phyloP scores from a whole-genome alignment of 163 green algal species.

The Scenedesmus sp. region DNA sequence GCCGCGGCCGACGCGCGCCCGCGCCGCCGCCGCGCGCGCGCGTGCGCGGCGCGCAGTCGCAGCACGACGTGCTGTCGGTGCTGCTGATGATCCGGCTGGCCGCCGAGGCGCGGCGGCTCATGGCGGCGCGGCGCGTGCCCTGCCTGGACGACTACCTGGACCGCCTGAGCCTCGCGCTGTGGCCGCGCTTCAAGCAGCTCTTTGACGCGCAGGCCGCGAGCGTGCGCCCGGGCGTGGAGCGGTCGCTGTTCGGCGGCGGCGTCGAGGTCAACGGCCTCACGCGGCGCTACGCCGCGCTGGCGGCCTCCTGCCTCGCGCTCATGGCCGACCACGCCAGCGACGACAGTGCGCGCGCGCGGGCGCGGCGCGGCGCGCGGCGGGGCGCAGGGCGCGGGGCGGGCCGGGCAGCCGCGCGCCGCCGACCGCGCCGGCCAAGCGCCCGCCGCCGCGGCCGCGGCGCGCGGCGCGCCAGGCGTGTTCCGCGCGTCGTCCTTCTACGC shows the following conservation, averaged over 20 bases:
- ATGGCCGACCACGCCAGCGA: constrained; percentile 73
- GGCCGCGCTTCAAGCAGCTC: constrained; percentile 77
- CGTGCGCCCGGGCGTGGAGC: constrained; percentile 67
- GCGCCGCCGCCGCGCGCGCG: too few species aligned
- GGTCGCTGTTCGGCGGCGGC: constrained; percentile 55
- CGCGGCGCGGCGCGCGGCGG: too few species aligned
- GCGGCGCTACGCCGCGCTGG: constrained; percentile 87
- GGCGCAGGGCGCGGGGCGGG: too few species aligned
- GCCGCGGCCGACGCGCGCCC: too few species aligned
- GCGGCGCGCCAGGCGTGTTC: constrained; percentile 59
- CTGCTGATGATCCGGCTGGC: constrained; percentile 96
- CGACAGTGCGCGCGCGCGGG: constrained; percentile 30
- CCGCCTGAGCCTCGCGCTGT: constrained; percentile 91
- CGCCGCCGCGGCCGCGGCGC: too few species aligned
- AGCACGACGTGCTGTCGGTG: constrained; percentile 85
- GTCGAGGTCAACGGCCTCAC: constrained; percentile 52
- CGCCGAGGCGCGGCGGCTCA: constrained; percentile 82
- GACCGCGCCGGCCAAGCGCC: too few species aligned
- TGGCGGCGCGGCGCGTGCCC: constrained; percentile 80
- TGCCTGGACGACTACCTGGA: constrained; percentile 95
- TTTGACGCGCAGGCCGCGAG: constrained; percentile 85
- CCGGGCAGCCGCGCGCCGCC: too few species aligned
- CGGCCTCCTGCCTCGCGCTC: constrained; percentile 83
- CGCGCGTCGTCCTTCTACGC: constrained; percentile 55
- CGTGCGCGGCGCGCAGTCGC: constrained; percentile 59